phyloP scores from a whole-genome alignment of 2,329 filamentous ascomycete genomes.

The Ophiostoma ips region DNA sequence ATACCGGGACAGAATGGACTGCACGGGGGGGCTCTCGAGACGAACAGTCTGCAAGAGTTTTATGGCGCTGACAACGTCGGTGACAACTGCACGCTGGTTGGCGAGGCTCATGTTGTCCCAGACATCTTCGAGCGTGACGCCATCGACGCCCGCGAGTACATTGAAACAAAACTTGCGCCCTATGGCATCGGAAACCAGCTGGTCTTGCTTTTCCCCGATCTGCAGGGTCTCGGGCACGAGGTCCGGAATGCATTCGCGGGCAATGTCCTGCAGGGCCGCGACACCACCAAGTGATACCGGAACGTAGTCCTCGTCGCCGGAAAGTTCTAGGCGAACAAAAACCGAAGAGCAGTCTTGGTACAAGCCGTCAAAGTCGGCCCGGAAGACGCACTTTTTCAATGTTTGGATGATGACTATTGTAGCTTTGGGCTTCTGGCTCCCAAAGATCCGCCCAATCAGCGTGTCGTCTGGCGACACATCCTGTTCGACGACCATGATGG shows the following conservation, averaged over 20 bases:
- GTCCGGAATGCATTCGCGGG: neutral
- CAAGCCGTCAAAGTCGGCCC: neutral
- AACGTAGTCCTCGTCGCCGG: neutral
- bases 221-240: neutral
- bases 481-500: no score
- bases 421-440: neutral
- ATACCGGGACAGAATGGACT: neutral
- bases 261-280: neutral
- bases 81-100: neutral
- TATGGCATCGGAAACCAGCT: neutral
- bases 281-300: neutral
- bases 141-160: neutral
- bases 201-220: neutral
- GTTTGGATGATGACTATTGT: neutral
- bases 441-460: neutral
- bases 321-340: neutral
- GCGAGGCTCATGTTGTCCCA: neutral
- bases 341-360: neutral
- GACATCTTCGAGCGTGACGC: neutral
- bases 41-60: neutral
- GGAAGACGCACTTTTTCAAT: neutral
- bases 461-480: neutral
- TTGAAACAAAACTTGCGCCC: neutral
- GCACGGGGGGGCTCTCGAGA: neutral
- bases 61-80: neutral